Conservation (phyloP, 192 early-diverging fungal species). For the Linnemannia zychae region DNA sequence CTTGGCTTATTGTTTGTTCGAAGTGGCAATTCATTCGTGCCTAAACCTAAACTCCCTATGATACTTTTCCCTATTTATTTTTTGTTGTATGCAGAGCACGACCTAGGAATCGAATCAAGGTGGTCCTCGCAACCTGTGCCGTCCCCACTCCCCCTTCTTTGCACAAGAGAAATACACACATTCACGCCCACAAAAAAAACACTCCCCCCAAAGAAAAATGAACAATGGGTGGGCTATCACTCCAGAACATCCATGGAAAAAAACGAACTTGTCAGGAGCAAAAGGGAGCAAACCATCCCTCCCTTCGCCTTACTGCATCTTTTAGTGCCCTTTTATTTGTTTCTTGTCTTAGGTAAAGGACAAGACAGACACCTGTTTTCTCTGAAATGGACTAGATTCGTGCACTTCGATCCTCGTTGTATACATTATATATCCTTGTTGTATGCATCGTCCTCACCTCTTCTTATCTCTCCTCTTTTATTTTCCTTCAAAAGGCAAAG, state of each 20-base stretch:
- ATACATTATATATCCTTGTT: no score
- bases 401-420: no score
- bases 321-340: no score
- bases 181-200: neutral
- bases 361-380: no score
- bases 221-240: neutral
- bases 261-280: neutral
- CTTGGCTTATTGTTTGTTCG: conserved; percentile 44
- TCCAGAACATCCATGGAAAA: neutral
- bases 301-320: no score
- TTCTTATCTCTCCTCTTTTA: no score
- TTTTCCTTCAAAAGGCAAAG: no score
- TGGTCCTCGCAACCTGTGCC: conserved; percentile 36
- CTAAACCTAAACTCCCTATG: conserved; percentile 12
- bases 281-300: no score
- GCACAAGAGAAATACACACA: neutral
- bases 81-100: neutral
- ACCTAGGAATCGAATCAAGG: conserved; percentile 9
- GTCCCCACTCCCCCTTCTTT: conserved; percentile 24
- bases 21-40: conserved; percentile 34
- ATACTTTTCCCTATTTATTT: neutral
- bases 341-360: no score
- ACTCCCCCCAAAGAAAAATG: neutral
- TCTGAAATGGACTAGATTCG: no score
- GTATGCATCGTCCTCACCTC: no score